Evolutionary conservation across 306 rosid genomes (phyloP).

Genomic region (Phaseolus lunatus): DNA sequence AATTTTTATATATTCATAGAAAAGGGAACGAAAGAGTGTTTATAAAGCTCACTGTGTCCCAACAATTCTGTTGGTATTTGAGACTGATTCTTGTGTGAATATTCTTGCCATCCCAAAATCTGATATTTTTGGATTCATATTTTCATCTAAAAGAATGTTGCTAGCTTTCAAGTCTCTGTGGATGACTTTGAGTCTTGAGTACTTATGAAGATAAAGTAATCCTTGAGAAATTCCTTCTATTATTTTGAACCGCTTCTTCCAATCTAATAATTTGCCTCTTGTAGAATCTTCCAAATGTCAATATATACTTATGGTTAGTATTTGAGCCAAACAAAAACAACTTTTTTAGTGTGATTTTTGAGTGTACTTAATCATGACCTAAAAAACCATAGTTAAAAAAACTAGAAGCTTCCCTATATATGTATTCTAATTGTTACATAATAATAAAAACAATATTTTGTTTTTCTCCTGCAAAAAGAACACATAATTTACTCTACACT

Average conservation of each 20-base stretch:
- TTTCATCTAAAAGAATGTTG: background rate
- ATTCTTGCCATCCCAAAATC: background rate
- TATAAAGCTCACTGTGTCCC: conserved; percentile 39
- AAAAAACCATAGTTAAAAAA: no score
- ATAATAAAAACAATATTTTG: no score
- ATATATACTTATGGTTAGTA: no score
- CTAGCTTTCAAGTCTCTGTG: background rate
- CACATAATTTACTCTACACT: no score
- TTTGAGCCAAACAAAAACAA: no score
- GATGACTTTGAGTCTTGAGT: background rate
- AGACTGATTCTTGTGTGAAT: background rate
- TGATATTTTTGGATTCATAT: background rate
- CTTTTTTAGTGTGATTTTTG: no score
- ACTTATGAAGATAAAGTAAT: background rate
- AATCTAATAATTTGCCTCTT: background rate
- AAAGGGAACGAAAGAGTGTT: background rate
- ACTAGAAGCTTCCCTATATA: no score
- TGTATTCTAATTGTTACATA: no score
- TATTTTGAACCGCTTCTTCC: background rate
- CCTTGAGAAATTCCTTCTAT: background rate
- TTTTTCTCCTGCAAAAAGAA: no score
- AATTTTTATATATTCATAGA: background rate
- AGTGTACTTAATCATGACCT: no score
- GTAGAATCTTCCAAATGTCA: background rate
- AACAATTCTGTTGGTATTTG: conserved; percentile 32